Evolutionary conservation across 345 rosid genomes (phyloP), one percentile per base, ranked within the genome.

Genomic region (Camelina sativa): DNA sequence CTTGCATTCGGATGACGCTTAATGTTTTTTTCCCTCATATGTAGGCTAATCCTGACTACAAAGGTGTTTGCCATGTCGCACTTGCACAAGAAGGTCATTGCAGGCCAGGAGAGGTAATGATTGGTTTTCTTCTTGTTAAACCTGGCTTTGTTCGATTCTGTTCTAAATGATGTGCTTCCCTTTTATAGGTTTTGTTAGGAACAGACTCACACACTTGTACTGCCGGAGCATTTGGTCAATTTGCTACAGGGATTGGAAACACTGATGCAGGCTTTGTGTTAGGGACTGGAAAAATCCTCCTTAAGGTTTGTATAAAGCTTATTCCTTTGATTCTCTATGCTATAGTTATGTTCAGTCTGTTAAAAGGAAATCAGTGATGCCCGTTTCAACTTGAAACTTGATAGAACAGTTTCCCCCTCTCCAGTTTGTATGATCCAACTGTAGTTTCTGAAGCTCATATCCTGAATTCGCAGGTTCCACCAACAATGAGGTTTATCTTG

Each of bases 11-110:
- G 12, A 28, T 48, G 5, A 11, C 3, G n/a, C 48, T 37, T 40
- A 16, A 32, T 62, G 71, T 23, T 23, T 53, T 13, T 12, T 1
- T 0, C 13, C n/a, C 52, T 43, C 40, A 64, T 72, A 25, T 84
- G 70, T 83, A 92, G 99, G 99, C 81, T 56, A 95, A 95, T 72
- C 99, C 94, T 63, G 97, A 95, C 82, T 95, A 92, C 76, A 95
- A 95, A 89, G 99, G 99, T 52, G 99, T 95, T 74, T 95, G 98
- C 78, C 99, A 95, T 73, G 65, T 95, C 53, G 99, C 99, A 55
- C 94, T 95, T 79, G 98, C 99, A 44, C 98, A 95, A 87, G 99
- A 95, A 84, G 99, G 98, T 73, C 99, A 92, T 76, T 92, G 97
- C 86, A 86, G 99, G 74, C 99, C 98, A 61, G 98, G 98, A 77